These are phyloP conservation scores for Eugenia klotzschiana DNA, from an alignment of 441 rosid genomes.

Conservation along the genomic window DNA sequence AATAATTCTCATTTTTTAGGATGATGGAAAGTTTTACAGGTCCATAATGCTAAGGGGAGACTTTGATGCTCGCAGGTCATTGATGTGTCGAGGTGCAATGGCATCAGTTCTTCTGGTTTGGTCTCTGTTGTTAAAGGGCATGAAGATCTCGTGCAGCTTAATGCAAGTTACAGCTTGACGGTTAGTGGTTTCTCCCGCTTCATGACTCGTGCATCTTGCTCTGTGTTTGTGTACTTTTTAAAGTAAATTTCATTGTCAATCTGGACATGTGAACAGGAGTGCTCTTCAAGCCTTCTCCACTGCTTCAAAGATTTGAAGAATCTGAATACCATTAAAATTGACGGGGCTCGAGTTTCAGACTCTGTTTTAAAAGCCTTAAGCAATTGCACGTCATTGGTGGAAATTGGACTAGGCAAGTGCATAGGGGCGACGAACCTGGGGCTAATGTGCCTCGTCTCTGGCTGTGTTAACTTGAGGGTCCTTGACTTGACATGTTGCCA, in stretches of 20 bases:
- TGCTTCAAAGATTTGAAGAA: constrained; percentile 39
- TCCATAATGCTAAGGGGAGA: neutral
- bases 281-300: constrained; percentile 23
- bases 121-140: constrained; percentile 45
- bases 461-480: constrained; percentile 38
- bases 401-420: constrained; percentile 72
- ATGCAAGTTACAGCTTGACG: constrained; percentile 46
- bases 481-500: constrained; percentile 59
- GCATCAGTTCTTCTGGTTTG: constrained; percentile 42
- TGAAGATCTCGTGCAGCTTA: constrained; percentile 33
- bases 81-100: constrained; percentile 67
- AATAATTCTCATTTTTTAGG: neutral
- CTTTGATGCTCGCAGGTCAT: constrained; percentile 28
- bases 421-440: constrained; percentile 44
- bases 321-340: constrained; percentile 36
- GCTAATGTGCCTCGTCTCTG: constrained; percentile 43
- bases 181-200: constrained; percentile 29
- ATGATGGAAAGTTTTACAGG: neutral
- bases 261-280: constrained; percentile 30
- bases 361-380: constrained; percentile 30
- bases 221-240: neutral
- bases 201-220: neutral
- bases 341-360: constrained; percentile 55
- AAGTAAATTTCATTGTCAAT: neutral
- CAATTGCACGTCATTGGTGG: constrained; percentile 43